Conservation (phyloP, 371 early-diverging fungal species). For the Mortierella sp. region DNA sequence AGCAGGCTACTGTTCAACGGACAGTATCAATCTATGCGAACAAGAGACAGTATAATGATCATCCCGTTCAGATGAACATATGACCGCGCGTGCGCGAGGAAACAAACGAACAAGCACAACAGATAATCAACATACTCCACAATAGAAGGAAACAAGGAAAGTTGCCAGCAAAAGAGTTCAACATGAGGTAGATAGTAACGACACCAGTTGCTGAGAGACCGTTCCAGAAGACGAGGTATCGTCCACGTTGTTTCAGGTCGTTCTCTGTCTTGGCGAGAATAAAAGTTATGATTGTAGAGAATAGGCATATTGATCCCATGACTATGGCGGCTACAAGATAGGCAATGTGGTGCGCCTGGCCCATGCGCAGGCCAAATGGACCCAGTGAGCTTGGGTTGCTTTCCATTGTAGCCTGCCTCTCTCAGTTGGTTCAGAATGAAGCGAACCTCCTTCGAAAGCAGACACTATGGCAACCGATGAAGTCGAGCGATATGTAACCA, state of each 20-base stretch:
- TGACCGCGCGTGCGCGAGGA: neutral
- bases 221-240: slow-evolving; percentile 54
- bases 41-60: neutral
- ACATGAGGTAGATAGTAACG: slow-evolving; percentile 46
- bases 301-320: slow-evolving; percentile 39
- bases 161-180: slow-evolving; percentile 48
- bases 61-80: neutral
- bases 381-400: slow-evolving; percentile 7
- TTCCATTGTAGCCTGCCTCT: slow-evolving; percentile 16
- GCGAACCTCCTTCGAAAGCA: neutral
- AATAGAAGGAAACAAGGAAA: slow-evolving; percentile 48
- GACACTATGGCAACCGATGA: neutral
- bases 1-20: slow-evolving; percentile 1
- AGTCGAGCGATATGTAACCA: neutral
- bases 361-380: slow-evolving; percentile 34
- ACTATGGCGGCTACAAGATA: slow-evolving; percentile 35
- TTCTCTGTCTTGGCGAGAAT: slow-evolving; percentile 45
- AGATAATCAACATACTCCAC: slow-evolving; percentile 39
- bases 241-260: slow-evolving; percentile 54
- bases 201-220: slow-evolving; percentile 44
- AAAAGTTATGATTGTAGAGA: slow-evolving; percentile 40
- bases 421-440: slow-evolving; percentile 9
- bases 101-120: neutral
- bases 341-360: slow-evolving; percentile 34
- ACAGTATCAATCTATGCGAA: neutral